Percentiles rank a stretch among this genome's conserved stretches.
These are phyloP conservation scores for Pancytospora epiphaga DNA, from an alignment of 371 early-diverging fungal genomes.

Conservation along the genomic window DNA sequence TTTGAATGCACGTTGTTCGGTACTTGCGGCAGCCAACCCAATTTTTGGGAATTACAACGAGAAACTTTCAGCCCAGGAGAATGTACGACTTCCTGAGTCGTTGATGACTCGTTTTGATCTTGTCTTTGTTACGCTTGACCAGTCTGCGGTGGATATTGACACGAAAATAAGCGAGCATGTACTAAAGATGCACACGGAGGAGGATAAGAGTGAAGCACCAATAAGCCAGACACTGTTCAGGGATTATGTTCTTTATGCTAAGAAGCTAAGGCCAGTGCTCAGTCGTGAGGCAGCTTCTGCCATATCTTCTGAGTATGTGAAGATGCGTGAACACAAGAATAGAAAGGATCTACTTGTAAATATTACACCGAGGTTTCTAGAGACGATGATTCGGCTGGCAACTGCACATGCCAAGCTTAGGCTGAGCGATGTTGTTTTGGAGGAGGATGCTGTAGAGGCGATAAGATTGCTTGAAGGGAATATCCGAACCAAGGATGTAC, in stretches of 20 bases:
- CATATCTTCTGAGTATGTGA: conserved; percentile 49
- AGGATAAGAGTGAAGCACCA: conserved; percentile 24
- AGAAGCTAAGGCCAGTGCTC: conserved; percentile 48
- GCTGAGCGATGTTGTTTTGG: conserved; percentile 66
- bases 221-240: conserved; percentile 29
- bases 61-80: conserved; percentile 51
- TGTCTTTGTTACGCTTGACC: conserved; percentile 86
- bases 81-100: conserved; percentile 61
- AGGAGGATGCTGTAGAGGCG: conserved; percentile 50
- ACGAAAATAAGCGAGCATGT: conserved; percentile 57
- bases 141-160: conserved; percentile 67
- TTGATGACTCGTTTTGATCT: conserved; percentile 64
- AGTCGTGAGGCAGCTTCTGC: conserved; percentile 44
- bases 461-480: conserved; percentile 36
- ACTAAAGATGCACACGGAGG: conserved; percentile 50
- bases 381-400: conserved; percentile 89
- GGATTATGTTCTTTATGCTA: conserved; percentile 43
- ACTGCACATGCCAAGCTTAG: conserved; percentile 94
- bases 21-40: conserved; percentile 97
- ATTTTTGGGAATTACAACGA: conserved; percentile 68
- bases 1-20: conserved; percentile 89
- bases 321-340: conserved; percentile 55
- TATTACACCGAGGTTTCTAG: conserved; percentile 90
- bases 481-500: not conserved
- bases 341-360: conserved; percentile 63